Evolutionary conservation across 345 rosid genomes (phyloP), one percentile per base, ranked within the genome.

Genomic region (Arabis hirsuta): DNA sequence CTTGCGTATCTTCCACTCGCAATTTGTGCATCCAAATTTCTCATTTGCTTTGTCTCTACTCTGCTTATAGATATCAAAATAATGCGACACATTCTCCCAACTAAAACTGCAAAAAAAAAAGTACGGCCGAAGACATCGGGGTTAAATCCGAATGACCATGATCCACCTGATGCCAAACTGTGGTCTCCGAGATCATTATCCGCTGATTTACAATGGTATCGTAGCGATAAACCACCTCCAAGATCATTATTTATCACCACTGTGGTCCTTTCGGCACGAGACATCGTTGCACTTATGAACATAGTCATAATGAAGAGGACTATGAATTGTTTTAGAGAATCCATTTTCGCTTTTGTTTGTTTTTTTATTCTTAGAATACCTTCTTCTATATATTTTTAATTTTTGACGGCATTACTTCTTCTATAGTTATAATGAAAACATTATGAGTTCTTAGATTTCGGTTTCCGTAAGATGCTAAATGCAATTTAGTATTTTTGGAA

Each of bases 21-120:
- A 68, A 9, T 2, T 7, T 27, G 0, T 4, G 34, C 72, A 68
- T 4, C 63, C 43, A 19, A 42, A 54, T 4, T 53, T 9, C 8
- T 14, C 2, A 27, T 3, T 16, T 12, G 42, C 44, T 54, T 55
- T 68, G 12, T 68, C 34, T 68, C 63, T 55, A 3, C 13, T 43
- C 31, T 68, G 62, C 24, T 55, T 68, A 9, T 55, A 67, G 43
- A 68, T 68, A 20, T 68, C 55, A 9, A 68, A 68, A 7, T 32
- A 12, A 20, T 45, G 54, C 6, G 1, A 7, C 7, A 20, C 55
- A 9, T 8, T 43, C 6, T 4, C 53, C 34, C 54, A 67, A 31
- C 42, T 10, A 42, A 69, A 69, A 2, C 3, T 4, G 16, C 73
- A 69, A 3, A 31, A 69, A 56, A 12, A 56, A 44, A 34, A 44